Evolutionary conservation across 2,329 filamentous ascomycete species (phyloP).

Genomic region (Endoconidiophora laricicola): DNA sequence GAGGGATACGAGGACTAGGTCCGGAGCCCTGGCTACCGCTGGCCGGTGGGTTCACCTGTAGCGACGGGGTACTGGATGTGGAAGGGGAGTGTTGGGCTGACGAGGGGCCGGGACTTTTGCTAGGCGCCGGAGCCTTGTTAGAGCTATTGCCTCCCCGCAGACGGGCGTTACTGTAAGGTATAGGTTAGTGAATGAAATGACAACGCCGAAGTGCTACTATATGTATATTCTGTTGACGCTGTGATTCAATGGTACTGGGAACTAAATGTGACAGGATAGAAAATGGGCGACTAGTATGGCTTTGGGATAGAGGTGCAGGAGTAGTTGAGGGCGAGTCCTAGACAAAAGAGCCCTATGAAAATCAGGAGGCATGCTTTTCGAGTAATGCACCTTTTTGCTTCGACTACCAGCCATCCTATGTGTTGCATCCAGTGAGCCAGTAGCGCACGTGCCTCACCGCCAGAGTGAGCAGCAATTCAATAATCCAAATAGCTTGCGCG

Average conservation of each 20-base stretch:
- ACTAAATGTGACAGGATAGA: not conserved
- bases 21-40: conserved; percentile 6
- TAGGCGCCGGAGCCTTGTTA: conserved; percentile 30
- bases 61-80: conserved; percentile 9
- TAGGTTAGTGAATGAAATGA: not conserved
- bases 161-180: conserved; percentile 20
- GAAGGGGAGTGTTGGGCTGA: conserved; percentile 28
- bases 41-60: conserved; percentile 6
- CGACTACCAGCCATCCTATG: conserved; percentile 5
- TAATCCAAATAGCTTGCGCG: too few relatives aligned
- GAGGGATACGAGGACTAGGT: conserved; percentile 31
- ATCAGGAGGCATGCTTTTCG: conserved; percentile 9
- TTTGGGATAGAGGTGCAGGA: not conserved
- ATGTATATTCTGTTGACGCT: too few relatives aligned
- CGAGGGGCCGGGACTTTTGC: conserved; percentile 35
- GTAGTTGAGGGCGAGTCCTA: not conserved
- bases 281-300: not conserved
- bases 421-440: conserved; percentile 11
- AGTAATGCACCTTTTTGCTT: conserved; percentile 4
- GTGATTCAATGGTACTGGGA: too few relatives aligned
- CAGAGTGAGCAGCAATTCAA: not conserved
- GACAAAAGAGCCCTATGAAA: conserved; percentile 4
- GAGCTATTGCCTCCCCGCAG: conserved; percentile 12
- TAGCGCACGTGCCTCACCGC: conserved; percentile 11
- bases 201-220: too few relatives aligned